Conservation (phyloP, 2,329 filamentous ascomycete genomes). For the Phaeophleospora eucalypticola region DNA sequence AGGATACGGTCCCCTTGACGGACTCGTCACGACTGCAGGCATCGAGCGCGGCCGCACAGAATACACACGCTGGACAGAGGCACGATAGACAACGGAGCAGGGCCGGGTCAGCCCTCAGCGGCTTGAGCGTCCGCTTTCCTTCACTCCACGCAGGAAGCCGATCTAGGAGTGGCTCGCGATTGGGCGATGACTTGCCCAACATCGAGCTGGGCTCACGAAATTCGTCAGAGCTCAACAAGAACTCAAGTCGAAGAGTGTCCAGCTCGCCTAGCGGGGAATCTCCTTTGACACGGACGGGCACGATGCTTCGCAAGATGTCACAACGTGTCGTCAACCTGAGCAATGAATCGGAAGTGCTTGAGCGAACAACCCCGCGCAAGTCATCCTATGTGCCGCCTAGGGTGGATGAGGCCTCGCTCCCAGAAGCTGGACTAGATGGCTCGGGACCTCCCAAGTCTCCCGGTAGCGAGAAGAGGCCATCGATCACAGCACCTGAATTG, state of each 20-base stretch:
- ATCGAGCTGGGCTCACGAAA: conserved; percentile 55
- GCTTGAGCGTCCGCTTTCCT: conserved; percentile 53
- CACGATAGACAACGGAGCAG: conserved; percentile 40
- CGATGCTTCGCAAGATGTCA: conserved; percentile 68
- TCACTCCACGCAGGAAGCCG: conserved; percentile 31
- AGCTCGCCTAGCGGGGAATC: conserved; percentile 45
- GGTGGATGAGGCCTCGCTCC: conserved; percentile 2
- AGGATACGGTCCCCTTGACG: conserved; percentile 59
- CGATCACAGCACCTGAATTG: conserved; percentile 25
- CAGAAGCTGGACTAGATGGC: conserved; percentile 21
- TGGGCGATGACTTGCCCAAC: conserved; percentile 58
- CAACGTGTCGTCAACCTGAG: conserved; percentile 97
- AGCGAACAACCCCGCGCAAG: conserved; percentile 64
- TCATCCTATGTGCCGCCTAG: conserved; percentile 43
- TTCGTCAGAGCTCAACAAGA: conserved; percentile 47
- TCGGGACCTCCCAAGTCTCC: conserved; percentile 24
- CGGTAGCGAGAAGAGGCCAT: conserved; percentile 30
- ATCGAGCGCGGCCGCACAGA: conserved; percentile 48
- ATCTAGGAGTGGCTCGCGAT: conserved; percentile 41
- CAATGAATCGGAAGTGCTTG: conserved; percentile 80
- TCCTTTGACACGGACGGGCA: conserved; percentile 47
- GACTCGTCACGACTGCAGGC: conserved; percentile 54
- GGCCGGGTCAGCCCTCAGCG: conserved; percentile 23
- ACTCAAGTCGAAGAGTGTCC: conserved; percentile 46
- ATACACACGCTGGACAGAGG: conserved; percentile 39